Conservation (phyloP, 2,329 filamentous ascomycete genomes). For the Xylariaceae sp. region DNA sequence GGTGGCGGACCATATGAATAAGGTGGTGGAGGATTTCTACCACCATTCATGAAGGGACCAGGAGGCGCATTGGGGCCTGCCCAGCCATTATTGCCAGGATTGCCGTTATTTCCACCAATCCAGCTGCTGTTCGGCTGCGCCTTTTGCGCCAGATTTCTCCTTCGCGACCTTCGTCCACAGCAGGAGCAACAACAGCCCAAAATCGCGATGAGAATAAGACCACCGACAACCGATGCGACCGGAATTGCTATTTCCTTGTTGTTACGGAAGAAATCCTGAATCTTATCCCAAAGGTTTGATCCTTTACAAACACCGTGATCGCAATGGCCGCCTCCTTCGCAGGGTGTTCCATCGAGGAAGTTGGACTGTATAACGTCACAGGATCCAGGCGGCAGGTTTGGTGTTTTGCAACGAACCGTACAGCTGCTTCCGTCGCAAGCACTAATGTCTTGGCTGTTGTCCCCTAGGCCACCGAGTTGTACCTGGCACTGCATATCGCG, state of each 20-base stretch:
- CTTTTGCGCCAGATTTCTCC: constrained; percentile 27
- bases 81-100: constrained; percentile 18
- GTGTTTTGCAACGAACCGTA: constrained; percentile 67
- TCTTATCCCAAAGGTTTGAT: constrained; percentile 61
- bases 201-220: constrained; percentile 64
- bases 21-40: constrained; percentile 4
- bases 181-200: constrained; percentile 60
- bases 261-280: constrained; percentile 67
- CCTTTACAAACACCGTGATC: constrained; percentile 72
- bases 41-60: constrained; percentile 17
- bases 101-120: constrained; percentile 25
- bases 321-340: constrained; percentile 74
- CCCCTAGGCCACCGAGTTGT: constrained; percentile 69
- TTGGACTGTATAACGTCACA: constrained; percentile 81
- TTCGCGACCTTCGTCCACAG: constrained; percentile 39
- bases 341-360: constrained; percentile 87
- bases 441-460: constrained; percentile 68
- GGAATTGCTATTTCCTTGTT: constrained; percentile 82
- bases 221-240: constrained; percentile 65
- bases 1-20: constrained; percentile 11
- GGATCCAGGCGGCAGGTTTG: constrained; percentile 57
- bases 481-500: constrained; percentile 84
- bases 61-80: constrained; percentile 5
- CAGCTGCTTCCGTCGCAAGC: constrained; percentile 73
- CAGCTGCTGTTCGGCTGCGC: constrained; percentile 27